Evolutionary conservation across 139 green algal species (phyloP), one percentile per base, ranked within the genome.

Genomic region (Tetraselmis striata): DNA sequence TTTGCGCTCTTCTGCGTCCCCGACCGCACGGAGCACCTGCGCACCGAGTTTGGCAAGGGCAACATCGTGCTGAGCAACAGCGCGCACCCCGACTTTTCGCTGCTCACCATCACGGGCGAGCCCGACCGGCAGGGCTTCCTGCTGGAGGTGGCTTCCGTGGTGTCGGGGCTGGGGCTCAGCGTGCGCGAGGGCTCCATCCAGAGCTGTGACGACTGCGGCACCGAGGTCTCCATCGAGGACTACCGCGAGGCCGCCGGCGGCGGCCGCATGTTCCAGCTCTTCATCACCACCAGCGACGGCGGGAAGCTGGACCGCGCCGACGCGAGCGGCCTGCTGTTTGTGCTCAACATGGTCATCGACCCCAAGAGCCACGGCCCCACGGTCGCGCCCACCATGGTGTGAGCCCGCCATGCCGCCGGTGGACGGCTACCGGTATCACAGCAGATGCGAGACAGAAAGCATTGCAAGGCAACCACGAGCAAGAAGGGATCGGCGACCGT

Each of bases 1-100:
- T 92, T 89, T 82, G 80, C 92, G 1, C 80, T 81, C 1, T 93
- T 92, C 84, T 93, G 89, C 84, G 85, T 85, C 2, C 88, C 88
- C 29, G 75, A 84, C 30, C 27, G 75, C 24, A 77, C 27, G 18
- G 81, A 59, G 1, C 26, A 18, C 23, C 25, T 77, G 18, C 31
- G 75, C 23, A 87, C 84, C 26, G 76, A 88, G 31, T 92, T 88
- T 45, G 31, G 29, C 1, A 77, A 79, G 1, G 87, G 85, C 0
- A 80, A 80, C 23, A 84, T 92, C 59, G 78, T 2, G 5, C 27
- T 92, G 1, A 87, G 79, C 75, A 93, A 93, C 81, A 76, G 74
- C 1, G 58, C 85, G 83, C 80, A 93, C 29, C n/a, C 80, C 1
- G 27, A 90, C 22, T 90, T 86, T 84, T 90, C 83, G 2, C 75